A percentile compares a stretch with the other conserved stretches of the same genome.
Conservation (phyloP, 2,329 filamentous ascomycete genomes). For the Lasiodiplodia citricola region DNA sequence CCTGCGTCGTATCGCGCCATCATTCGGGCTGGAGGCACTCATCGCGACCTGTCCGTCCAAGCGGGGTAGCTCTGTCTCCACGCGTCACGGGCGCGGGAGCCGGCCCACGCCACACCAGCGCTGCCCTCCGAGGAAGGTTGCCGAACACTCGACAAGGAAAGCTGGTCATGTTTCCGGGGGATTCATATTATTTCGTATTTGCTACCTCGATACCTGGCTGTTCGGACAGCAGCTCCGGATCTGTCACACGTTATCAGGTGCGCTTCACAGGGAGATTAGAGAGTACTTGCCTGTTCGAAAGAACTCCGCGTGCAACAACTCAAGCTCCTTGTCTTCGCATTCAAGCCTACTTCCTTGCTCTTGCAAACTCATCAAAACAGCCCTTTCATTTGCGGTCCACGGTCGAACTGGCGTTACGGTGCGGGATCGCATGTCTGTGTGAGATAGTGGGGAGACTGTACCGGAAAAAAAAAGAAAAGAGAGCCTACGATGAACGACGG, state of each 20-base stretch:
- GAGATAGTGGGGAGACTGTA: not conserved
- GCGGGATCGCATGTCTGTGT: not conserved
- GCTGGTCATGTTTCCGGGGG: not conserved
- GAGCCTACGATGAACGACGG: not conserved
- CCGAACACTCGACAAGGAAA: not conserved
- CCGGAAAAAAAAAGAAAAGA: not conserved
- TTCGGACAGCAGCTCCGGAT: not conserved
- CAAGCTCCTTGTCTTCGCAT: not conserved
- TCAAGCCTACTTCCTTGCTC: not conserved
- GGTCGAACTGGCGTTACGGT: not conserved
- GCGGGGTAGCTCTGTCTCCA: conserved; percentile 17
- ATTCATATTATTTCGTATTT: conserved; percentile 9
- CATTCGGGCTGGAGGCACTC: not conserved
- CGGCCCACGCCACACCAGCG: conserved; percentile 10
- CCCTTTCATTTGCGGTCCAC: not conserved
- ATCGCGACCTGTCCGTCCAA: conserved; percentile 8
- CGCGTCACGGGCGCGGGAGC: conserved; percentile 5
- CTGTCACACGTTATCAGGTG: conserved; percentile 19
- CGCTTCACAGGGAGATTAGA: not conserved
- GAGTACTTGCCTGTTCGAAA: conserved; percentile 9
- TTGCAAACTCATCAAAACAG: not conserved
- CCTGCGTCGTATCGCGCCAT: conserved; percentile 12
- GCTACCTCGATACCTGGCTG: conserved; percentile 12
- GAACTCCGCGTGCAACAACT: not conserved
- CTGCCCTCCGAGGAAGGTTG: not conserved